Conservation (phyloP, 495 filamentous ascomycete species). For the Aspergillus indologenus region DNA sequence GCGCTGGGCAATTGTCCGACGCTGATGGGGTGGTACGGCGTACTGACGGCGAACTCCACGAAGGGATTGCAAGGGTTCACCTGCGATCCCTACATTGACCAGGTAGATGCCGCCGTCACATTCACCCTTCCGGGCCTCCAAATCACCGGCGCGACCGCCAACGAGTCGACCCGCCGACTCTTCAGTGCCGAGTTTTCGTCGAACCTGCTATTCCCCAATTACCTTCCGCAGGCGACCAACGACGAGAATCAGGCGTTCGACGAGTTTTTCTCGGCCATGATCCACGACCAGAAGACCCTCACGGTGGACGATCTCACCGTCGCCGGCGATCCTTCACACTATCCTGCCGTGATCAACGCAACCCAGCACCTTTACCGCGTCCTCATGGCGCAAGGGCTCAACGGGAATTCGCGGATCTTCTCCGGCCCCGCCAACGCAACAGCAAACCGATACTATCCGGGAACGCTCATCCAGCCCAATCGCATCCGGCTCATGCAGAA, state of each 20-base stretch:
- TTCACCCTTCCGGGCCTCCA: slow-evolving; percentile 1
- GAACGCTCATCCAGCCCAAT: slow-evolving; percentile 6
- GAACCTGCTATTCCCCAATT: too few species aligned
- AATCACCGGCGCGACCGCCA: not conserved
- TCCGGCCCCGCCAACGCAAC: too few species aligned
- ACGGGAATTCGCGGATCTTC: not conserved
- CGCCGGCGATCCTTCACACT: not conserved
- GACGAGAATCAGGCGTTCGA: slow-evolving; percentile 5
- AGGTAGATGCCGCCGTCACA: not conserved
- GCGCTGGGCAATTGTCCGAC: not conserved
- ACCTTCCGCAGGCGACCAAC: not conserved
- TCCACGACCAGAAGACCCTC: slow-evolving; percentile 2
- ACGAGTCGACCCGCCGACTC: not conserved
- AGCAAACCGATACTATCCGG: not conserved
- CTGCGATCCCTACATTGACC: slow-evolving; percentile 2
- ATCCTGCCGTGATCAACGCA: slow-evolving; percentile 1
- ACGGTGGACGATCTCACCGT: not conserved
- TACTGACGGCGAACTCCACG: slow-evolving; percentile 3
- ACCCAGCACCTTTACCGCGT: slow-evolving; percentile 11
- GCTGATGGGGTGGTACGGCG: not conserved
- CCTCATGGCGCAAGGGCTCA: slow-evolving; percentile 9
- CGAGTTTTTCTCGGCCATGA: slow-evolving; percentile 5
- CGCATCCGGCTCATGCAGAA: slow-evolving; percentile 26
- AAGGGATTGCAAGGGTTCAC: slow-evolving; percentile 3
- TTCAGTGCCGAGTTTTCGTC: too few species aligned